Base-by-base conservation (phyloP, 2,329 filamentous ascomycete species). In the Gaeumannomyces sp. region DNA sequence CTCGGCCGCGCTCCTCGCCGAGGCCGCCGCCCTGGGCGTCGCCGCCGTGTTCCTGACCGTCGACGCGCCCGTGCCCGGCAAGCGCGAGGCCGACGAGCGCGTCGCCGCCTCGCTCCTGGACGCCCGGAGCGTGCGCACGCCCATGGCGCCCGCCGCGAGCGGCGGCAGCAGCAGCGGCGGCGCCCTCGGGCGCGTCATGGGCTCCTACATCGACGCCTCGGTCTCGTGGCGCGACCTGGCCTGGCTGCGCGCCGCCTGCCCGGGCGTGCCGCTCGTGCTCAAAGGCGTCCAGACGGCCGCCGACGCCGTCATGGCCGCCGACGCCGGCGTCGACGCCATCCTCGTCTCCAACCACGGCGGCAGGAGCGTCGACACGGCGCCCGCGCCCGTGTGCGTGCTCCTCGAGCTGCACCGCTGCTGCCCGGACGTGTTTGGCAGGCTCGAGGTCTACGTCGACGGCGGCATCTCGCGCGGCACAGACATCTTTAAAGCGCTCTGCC, bases 341-440 rank as follows among this genome's bases (percentile, higher is more conserved):
- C 81, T 92, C 1, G 78, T 92, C 1, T 85, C 82, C 19, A 92
- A 92, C 69, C 89, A 92, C 72, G 89, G 89, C 1, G 89, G 89
- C 0, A 75, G 89, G 56, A 80, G 76, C 63, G 70, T 81, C 1
- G 82, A 85, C 65, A 84, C 72, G 69, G 77, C 79, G 0, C 80
- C 83, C 2, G 77, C 87, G 0, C 80, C 83, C 0, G 78, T 90
- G 35, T 72, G 89, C 45, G 80, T 85, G 0, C 71, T 90, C 4
- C 74, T 90, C 1, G 87, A 91, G 74, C 78, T 90, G 67, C 85
- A 86, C 65, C 80, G 81, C 68, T 83, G 82, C 67, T 86, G 83
- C 58, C 87, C 87, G 0, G 78, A 84, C 64, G 79, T 90, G 0
- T 85, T 90, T 63, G 79, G 82, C 31, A 74, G 75, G 63, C 78